Base-by-base conservation (phyloP, 2,329 filamentous ascomycete genomes). In the Ascochyta lentis region DNA sequence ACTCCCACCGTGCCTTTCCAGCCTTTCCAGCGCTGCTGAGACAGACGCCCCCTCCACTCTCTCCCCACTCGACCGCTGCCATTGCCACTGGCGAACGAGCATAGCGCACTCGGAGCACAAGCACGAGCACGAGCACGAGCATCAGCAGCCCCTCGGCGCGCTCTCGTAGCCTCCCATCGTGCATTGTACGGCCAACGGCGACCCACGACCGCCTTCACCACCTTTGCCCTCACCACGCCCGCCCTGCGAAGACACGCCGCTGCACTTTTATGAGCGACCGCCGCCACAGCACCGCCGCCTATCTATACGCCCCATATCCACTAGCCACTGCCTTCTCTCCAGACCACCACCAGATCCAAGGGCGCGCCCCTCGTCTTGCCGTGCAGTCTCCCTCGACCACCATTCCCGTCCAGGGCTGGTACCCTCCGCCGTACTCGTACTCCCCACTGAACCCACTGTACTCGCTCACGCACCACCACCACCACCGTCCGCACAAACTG, bases 181-280 rank as follows among this genome's bases (percentile, higher is more conserved):
- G 12, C 29, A 31, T 15, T 13, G 29, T 12, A 31, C 29, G 29
- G 29, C 29, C 3, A 31, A 31, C 29, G 29, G 29, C 29, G 12
- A 6, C 3, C 29, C 4, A 31, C 29, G 12, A 31, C 29, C 29
- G 12, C 29, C 3, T 5, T 4, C 29, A 31, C 29, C 3, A 13
- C 12, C 10, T 5, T 2, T 2, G 24, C 24, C 24, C 46, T 38
- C 26, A 51, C 53, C 43, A 40, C 53, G 34, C 54, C 55, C 57
- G 61, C 49, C 37, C 45, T 54, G 46, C 40, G 35, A 50, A 35
- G 31, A 40, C 46, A 7, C 35, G 5, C 7, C 37, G 47, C 46
- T 41, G 34, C 35, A 38, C 27, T 46, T 67, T 64, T 61, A 70
- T 68, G 67, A 63, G 61, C 64, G 61, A 66, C 63, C 64, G 55